Percentiles rank a stretch among this genome's conserved stretches.
Evolutionary conservation across 768 basidiomycete genomes (phyloP).

Genomic region (Leucocoprinus leucothites): DNA sequence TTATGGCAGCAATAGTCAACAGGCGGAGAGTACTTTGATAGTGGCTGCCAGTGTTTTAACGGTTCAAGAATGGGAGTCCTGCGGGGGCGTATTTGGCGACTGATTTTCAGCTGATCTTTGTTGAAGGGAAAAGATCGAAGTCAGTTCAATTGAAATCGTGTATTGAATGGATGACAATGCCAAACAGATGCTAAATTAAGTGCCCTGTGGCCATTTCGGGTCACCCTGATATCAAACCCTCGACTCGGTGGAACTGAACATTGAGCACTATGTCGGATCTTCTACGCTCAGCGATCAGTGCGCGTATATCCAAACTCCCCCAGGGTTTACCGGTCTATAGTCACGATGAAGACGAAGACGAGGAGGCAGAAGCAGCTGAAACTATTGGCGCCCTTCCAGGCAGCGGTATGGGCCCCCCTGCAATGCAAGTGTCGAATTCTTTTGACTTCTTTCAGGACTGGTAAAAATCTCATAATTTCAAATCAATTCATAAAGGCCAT

Average conservation of each 20-base stretch:
- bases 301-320: slow-evolving; percentile 76
- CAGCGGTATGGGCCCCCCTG: slow-evolving; percentile 57
- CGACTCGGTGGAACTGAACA: background rate
- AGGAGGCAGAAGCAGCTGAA: slow-evolving; percentile 55
- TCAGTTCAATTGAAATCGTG: too few relatives aligned
- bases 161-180: too few relatives aligned
- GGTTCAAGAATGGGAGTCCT: too few relatives aligned
- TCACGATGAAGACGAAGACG: slow-evolving; percentile 37
- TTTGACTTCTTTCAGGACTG: slow-evolving; percentile 13
- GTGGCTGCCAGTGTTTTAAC: too few relatives aligned
- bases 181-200: too few relatives aligned
- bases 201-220: too few relatives aligned
- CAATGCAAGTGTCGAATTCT: slow-evolving; percentile 45
- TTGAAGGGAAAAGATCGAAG: too few relatives aligned
- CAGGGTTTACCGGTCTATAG: slow-evolving; percentile 21
- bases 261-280: slow-evolving; percentile 56
- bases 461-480: slow-evolving; percentile 14
- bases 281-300: slow-evolving; percentile 73
- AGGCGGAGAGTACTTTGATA: too few relatives aligned
- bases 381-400: slow-evolving; percentile 59
- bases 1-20: too few relatives aligned
- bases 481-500: slow-evolving; percentile 29
- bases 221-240: too few relatives aligned
- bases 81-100: too few relatives aligned
- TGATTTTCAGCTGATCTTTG: too few relatives aligned